phyloP scores from a whole-genome alignment of 2,329 filamentous ascomycete genomes.

The Tolypocladium album region DNA sequence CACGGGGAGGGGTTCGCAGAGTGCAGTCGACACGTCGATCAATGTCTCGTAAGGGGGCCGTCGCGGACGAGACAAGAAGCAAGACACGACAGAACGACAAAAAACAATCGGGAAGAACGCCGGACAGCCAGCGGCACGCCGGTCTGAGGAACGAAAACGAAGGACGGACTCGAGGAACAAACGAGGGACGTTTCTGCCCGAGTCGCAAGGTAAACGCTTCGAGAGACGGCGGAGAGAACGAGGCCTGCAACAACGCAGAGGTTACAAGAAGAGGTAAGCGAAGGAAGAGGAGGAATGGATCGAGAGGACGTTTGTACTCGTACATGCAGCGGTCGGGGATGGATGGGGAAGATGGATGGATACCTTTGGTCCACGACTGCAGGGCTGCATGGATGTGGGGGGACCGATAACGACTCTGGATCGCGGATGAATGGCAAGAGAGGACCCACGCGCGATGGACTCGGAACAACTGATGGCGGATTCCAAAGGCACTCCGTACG shows the following conservation, averaged over 20 bases:
- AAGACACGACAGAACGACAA: background rate
- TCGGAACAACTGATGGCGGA: background rate
- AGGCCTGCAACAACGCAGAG: conserved; percentile 2
- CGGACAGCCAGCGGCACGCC: background rate
- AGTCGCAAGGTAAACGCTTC: background rate
- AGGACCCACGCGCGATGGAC: background rate
- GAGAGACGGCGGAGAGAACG: background rate
- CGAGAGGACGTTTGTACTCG: conserved; percentile 1
- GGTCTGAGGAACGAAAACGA: background rate
- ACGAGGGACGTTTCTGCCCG: background rate
- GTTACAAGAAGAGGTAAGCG: background rate
- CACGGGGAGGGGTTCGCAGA: background rate
- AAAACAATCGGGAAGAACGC: background rate
- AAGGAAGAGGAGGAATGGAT: conserved; percentile 4
- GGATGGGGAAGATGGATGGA: background rate
- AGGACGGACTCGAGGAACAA: background rate
- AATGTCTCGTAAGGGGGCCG: background rate
- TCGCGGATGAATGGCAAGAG: background rate
- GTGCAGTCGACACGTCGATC: background rate
- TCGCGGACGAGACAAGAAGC: background rate
- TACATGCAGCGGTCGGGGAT: background rate
- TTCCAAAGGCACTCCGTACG: too few species aligned
- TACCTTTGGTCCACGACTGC: background rate
- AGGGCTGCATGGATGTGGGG: background rate
- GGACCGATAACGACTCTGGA: background rate